Base-by-base conservation (phyloP, 1,139 yeast species). In the Candida sojae region DNA sequence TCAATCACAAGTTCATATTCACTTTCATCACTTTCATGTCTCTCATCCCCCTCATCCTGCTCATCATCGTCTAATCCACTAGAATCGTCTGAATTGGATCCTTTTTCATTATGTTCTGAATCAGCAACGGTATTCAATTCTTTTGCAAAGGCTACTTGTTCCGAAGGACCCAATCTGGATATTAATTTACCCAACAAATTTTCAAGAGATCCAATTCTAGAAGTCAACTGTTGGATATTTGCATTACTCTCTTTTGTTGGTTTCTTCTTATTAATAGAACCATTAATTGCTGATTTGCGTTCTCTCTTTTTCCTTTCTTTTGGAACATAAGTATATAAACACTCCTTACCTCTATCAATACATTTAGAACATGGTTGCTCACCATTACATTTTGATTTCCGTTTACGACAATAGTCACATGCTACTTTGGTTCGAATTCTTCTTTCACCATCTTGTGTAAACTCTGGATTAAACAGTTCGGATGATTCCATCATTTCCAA, bases 351-450 rank as follows among this genome's bases (percentile, higher is more conserved):
- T 12, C 57, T 53, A 44, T 52, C 54, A 58, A 68, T 49, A 58
- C 84, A 80, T 48, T 75, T 74, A 5, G 58, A 50, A 55, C 84
- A 78, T 2, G 80, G 79, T 7, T 53, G 55, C 6, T 62, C 64
- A 1, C 84, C 84, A 56, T 76, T 70, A 58, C 84, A 80, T 54
- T 77, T 79, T 46, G 79, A 69, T 56, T 80, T 80, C 55, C 77
- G 74, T 31, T 63, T 53, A 5, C 83, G 66, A 55, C 84, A 80
- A 11, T 69, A 67, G 50, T 79, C 83, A 57, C 86, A 82, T 2
- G 86, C 86, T 0, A 75, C 77, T 44, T 82, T 63, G 36, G 72
- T 69, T 6, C 79, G 58, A 45, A 49, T 43, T 34, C 56, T 34
- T 33, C 43, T 45, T 25, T 52, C 53, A n/a, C 54, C 53, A 25